A percentile compares a stretch with the other conserved stretches of the same genome.
These are phyloP conservation scores for Triglochin maritima DNA, from an alignment of 106 monocot genomes.

Conservation along the genomic window DNA sequence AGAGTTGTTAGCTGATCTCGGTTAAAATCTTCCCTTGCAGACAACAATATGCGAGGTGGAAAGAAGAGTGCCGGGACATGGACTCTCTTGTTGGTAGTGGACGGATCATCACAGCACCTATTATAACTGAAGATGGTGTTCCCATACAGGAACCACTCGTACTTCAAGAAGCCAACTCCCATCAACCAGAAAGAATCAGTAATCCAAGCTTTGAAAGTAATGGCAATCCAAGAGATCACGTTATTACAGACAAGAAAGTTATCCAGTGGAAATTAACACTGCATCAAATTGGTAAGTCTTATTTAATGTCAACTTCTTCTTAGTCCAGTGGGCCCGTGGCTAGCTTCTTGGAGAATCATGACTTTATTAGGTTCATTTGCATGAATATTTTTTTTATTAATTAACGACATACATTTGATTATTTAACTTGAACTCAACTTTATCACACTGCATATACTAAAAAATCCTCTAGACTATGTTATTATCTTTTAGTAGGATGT, in stretches of 20 bases:
- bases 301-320: background rate
- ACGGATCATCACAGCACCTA: conserved; percentile 75
- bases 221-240: background rate
- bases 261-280: conserved; percentile 94
- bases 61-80: conserved; percentile 66
- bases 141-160: conserved; percentile 77
- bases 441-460: no score
- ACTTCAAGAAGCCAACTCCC: conserved; percentile 43
- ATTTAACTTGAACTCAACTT: no score
- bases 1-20: no score
- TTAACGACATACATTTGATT: no score
- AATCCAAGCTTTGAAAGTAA: background rate
- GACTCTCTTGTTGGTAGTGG: conserved; percentile 92
- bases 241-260: conserved; percentile 42
- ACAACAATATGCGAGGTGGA: conserved; percentile 71
- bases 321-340: no score
- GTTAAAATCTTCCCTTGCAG: conserved; percentile 25
- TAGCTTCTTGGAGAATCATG: no score
- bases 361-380: background rate
- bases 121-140: conserved; percentile 74
- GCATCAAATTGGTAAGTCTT: conserved; percentile 84
- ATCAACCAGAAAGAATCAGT: background rate
- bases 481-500: no score
- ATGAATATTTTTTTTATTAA: background rate
- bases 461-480: no score